Evolutionary conservation across 2,329 filamentous ascomycete genomes (phyloP).

Genomic region (Zymoseptoria pseudotritici): DNA sequence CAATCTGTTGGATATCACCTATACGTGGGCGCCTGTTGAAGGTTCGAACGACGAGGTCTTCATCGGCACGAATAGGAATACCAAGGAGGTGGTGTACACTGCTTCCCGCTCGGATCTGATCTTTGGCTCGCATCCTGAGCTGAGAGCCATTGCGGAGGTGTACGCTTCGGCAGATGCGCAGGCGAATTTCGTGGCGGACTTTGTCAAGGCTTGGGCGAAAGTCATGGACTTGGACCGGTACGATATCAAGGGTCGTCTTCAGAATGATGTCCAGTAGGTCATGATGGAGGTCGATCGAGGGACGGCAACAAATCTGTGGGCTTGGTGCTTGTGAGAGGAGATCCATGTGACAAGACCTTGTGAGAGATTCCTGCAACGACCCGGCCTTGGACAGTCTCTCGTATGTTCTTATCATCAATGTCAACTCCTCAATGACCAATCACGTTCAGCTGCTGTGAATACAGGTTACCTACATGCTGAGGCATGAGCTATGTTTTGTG

Average conservation of each 20-base stretch:
- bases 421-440: no score
- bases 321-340: no score
- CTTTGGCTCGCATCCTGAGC: slow-evolving; percentile 65
- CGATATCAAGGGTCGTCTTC: slow-evolving; percentile 38
- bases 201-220: slow-evolving; percentile 65
- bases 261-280: background rate
- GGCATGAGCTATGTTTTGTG: no score
- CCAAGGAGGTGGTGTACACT: slow-evolving; percentile 59
- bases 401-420: no score
- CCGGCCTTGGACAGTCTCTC: no score
- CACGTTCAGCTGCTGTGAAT: no score
- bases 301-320: no score
- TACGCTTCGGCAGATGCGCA: slow-evolving; percentile 55
- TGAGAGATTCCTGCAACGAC: no score
- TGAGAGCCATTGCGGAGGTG: slow-evolving; percentile 63
- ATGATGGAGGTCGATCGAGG: background rate
- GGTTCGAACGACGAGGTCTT: slow-evolving; percentile 49
- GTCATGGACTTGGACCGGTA: slow-evolving; percentile 67
- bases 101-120: slow-evolving; percentile 62
- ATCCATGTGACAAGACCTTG: no score
- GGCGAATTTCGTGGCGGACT: slow-evolving; percentile 63
- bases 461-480: no score
- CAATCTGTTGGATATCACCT: slow-evolving; percentile 63
- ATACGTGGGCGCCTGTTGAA: slow-evolving; percentile 53
- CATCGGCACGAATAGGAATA: slow-evolving; percentile 58